These are phyloP conservation scores for Kingdonia uniflora DNA, from an alignment of 164 flowering plant genomes.

Conservation along the genomic window DNA sequence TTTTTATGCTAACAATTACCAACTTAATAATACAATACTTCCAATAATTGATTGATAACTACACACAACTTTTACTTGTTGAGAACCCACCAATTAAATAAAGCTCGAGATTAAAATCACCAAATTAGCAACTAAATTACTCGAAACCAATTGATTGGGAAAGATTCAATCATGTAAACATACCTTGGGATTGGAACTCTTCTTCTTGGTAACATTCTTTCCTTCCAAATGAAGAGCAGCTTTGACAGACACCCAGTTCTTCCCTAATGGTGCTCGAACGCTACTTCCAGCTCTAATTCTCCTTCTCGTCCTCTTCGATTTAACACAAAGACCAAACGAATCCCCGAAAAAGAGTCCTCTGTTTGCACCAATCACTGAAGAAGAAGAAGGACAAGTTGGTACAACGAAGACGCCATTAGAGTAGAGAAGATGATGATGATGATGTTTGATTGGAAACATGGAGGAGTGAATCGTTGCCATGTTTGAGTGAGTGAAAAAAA, in stretches of 20 bases:
- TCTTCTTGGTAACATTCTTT: not conserved
- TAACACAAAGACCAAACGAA: slow-evolving; percentile 27
- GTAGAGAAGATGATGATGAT: too few species aligned
- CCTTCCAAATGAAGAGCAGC: slow-evolving; percentile 46
- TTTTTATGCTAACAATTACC: not conserved
- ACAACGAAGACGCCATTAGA: too few species aligned
- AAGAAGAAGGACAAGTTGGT: too few species aligned
- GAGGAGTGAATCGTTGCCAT: too few species aligned
- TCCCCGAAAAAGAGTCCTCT: slow-evolving; percentile 28
- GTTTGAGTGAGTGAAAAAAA: not conserved
- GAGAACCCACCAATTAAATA: not conserved
- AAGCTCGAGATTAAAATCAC: too few species aligned
- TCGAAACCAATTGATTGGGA: not conserved
- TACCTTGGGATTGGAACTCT: not conserved
- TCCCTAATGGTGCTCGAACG: slow-evolving; percentile 5
- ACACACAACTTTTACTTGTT: not conserved
- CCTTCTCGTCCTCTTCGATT: slow-evolving; percentile 28
- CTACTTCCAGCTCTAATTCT: slow-evolving; percentile 12
- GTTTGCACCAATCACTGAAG: too few species aligned
- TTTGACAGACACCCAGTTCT: slow-evolving; percentile 15
- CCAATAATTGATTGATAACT: not conserved
- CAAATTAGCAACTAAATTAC: not conserved
- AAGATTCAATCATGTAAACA: not conserved
- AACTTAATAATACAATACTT: not conserved
- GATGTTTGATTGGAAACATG: too few species aligned